These are phyloP conservation scores for Tylopilus intermedius DNA, from an alignment of 768 basidiomycete species.

Conservation along the genomic window DNA sequence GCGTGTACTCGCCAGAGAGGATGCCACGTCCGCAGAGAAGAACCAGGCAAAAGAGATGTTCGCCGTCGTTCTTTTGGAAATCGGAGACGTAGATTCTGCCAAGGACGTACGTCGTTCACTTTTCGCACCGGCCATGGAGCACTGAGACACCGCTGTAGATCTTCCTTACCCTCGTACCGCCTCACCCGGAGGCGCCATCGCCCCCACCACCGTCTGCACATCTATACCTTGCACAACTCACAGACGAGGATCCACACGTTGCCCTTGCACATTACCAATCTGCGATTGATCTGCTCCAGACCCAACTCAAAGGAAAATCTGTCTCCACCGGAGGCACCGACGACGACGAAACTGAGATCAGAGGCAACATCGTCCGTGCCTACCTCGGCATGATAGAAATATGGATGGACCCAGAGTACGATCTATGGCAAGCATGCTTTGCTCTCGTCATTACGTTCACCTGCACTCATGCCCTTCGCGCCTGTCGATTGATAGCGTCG, in stretches of 20 bases:
- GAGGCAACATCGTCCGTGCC: slow-evolving; percentile 67
- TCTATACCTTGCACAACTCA: slow-evolving; percentile 84
- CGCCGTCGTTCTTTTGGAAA: slow-evolving; percentile 74
- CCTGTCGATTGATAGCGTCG: slow-evolving; percentile 56
- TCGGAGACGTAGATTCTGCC: slow-evolving; percentile 69
- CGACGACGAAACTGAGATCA: slow-evolving; percentile 47
- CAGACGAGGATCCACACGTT: slow-evolving; percentile 66
- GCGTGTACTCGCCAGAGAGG: slow-evolving; percentile 60
- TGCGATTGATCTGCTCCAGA: slow-evolving; percentile 67
- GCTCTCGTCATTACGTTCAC: background rate
- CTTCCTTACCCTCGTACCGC: slow-evolving; percentile 57
- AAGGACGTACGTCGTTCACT: slow-evolving; percentile 47
- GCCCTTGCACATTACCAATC: slow-evolving; percentile 75
- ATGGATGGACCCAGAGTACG: slow-evolving; percentile 90
- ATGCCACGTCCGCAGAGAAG: slow-evolving; percentile 40
- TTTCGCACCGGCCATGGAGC: too few relatives aligned
- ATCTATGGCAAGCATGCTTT: slow-evolving; percentile 63
- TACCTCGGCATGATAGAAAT: slow-evolving; percentile 89
- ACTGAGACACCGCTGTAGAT: slow-evolving; percentile 39
- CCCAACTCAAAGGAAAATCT: slow-evolving; percentile 72
- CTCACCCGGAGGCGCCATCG: slow-evolving; percentile 52
- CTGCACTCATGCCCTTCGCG: background rate
- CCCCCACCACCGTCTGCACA: slow-evolving; percentile 71
- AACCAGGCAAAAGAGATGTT: slow-evolving; percentile 74
- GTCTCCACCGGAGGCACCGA: slow-evolving; percentile 34